These are phyloP conservation scores for Neurospora sp. DNA, from an alignment of 2,329 filamentous ascomycete species.

Conservation along the genomic window DNA sequence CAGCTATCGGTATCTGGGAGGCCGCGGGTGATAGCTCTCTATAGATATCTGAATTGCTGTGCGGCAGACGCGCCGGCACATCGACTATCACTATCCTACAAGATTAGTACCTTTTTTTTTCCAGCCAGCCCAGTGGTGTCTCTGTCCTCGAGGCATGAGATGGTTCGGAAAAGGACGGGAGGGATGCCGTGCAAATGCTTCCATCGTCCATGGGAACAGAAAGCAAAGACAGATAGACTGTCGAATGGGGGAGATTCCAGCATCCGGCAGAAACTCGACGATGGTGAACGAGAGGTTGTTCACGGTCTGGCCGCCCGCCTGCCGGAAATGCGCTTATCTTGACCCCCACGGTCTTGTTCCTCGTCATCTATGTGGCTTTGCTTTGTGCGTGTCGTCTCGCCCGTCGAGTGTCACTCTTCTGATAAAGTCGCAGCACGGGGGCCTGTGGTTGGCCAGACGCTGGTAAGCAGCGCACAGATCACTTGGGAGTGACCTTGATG, in stretches of 20 bases:
- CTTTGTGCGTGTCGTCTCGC: conserved; percentile 9
- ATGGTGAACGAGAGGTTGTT: not conserved
- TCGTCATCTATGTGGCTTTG: conserved; percentile 17
- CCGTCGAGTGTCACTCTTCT: conserved; percentile 12
- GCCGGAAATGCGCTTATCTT: conserved; percentile 18
- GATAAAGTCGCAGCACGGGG: conserved; percentile 17
- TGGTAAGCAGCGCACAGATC: not conserved
- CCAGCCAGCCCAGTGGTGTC: not conserved
- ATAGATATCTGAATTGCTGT: conserved; percentile 3
- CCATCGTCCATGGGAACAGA: not conserved
- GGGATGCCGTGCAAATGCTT: not conserved
- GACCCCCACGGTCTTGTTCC: conserved; percentile 16
- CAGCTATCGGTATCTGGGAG: conserved; percentile 7
- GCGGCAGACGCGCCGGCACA: conserved; percentile 12
- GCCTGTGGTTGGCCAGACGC: conserved; percentile 7
- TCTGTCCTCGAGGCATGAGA: not conserved
- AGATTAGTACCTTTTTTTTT: not conserved
- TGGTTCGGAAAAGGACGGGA: not conserved
- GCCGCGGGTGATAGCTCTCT: conserved; percentile 3
- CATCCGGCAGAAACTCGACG: not conserved
- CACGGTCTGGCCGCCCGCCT: conserved; percentile 3
- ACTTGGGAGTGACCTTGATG: not conserved
- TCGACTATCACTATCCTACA: conserved; percentile 6
- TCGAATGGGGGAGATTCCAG: conserved; percentile 12
- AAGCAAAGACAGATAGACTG: not conserved